Conservation (phyloP, 345 rosid genomes). For the Pistacia atlantica region DNA sequence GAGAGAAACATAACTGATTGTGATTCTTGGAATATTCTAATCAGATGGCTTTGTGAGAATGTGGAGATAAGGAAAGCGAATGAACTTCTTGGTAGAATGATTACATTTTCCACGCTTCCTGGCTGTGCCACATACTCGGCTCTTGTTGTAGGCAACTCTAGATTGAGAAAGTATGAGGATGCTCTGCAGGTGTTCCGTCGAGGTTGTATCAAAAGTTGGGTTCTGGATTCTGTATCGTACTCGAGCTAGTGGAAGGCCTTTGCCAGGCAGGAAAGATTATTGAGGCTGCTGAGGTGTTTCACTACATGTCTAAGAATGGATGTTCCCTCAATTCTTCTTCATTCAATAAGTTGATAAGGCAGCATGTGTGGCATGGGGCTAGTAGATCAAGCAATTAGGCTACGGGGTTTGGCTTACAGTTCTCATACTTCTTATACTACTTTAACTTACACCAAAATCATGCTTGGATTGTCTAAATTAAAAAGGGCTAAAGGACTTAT, state of each 20-base stretch:
- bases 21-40: constrained; percentile 52
- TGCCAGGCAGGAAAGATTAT: constrained; percentile 31
- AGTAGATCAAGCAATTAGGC: constrained; percentile 43
- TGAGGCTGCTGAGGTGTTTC: constrained; percentile 45
- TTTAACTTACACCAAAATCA: constrained; percentile 32
- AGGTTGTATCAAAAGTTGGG: constrained; percentile 29
- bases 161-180: constrained; percentile 31
- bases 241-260: constrained; percentile 51
- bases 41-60: constrained; percentile 53
- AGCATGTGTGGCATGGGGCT: constrained; percentile 34
- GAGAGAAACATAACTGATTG: constrained; percentile 39
- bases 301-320: constrained; percentile 44
- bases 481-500: constrained; percentile 23
- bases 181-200: constrained; percentile 37
- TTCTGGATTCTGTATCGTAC: constrained; percentile 45
- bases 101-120: constrained; percentile 36
- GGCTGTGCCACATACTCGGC: constrained; percentile 45
- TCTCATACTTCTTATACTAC: constrained; percentile 34
- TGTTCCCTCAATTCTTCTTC: constrained; percentile 34
- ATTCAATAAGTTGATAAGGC: constrained; percentile 36
- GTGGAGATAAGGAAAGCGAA: constrained; percentile 32
- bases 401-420: constrained; percentile 32
- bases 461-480: constrained; percentile 38
- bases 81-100: constrained; percentile 54
- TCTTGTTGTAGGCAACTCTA: constrained; percentile 48